These are phyloP conservation scores for Gossypium raimondii DNA, from an alignment of 345 rosid genomes.

Conservation along the genomic window DNA sequence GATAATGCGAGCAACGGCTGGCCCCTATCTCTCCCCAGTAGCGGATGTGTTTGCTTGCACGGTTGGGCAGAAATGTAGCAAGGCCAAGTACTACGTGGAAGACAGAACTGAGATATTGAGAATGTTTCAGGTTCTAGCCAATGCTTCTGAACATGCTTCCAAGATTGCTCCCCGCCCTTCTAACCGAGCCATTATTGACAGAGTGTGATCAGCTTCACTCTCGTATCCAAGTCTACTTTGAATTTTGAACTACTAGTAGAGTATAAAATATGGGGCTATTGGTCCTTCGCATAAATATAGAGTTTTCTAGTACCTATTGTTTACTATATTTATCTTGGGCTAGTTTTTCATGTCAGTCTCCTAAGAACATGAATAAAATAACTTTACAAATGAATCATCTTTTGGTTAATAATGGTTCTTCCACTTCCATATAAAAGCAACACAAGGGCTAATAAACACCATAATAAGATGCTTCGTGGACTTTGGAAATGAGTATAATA, in stretches of 20 bases:
- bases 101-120: constrained; percentile 71
- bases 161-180: constrained; percentile 14
- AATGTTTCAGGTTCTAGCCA: constrained; percentile 66
- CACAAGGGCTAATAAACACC: neutral
- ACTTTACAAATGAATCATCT: neutral
- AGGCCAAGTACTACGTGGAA: constrained; percentile 87
- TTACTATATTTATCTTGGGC: neutral
- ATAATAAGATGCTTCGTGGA: neutral
- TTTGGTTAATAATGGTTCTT: neutral
- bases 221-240: neutral
- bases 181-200: neutral
- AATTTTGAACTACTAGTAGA: neutral
- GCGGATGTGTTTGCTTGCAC: constrained; percentile 93
- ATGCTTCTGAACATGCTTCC: constrained; percentile 36
- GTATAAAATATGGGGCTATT: neutral
- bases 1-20: constrained; percentile 52
- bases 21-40: constrained; percentile 66
- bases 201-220: constrained; percentile 8
- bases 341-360: neutral
- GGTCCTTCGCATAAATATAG: neutral
- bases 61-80: constrained; percentile 88
- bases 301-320: neutral
- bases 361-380: neutral
- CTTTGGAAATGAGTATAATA: neutral
- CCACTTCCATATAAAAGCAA: too few relatives aligned